Evolutionary conservation across 208 protist species (phyloP), one percentile per base, ranked within the genome.

Genomic region (Phytomonas sp.): DNA sequence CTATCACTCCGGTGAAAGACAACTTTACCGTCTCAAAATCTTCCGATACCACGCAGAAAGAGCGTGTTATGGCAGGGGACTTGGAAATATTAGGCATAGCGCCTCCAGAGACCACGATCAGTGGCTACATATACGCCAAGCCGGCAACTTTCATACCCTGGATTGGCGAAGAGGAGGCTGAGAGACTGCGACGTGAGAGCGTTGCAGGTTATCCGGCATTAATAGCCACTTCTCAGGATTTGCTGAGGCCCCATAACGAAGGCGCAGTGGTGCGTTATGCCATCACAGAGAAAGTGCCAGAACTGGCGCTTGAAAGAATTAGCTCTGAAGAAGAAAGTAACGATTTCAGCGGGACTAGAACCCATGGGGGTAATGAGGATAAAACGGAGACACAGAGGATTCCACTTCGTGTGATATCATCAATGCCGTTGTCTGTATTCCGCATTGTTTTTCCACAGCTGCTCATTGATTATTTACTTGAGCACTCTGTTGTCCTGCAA

Each of bases 401-500:
- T 46, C 40, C 40, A 3, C 40, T 46, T 46, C 40, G 40, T 46
- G 40, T 46, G 40, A 40, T 89, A 31, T 62, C 78, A 23, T 66
- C 78, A 4, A 89, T 95, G 83, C 89, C 89, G 11, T 72, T 95
- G 11, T 88, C 86, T 9, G 78, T 95, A 20, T 92, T 95, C 51
- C 86, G 89, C 26, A 70, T 77, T 0, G 78, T 76, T 1, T 92
- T 87, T 71, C 85, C 89, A 23, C 89, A 95, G 74, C 60, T 88
- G 40, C 80, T 95, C 59, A 70, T 95, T n/a, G 84, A 90, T 67
- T 95, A 84, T 62, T 61, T 95, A 43, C 80, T 95, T 0, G 56
- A 75, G 51, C 76, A 86, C 68, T 74, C 83, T 13, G 43, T 92
- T 7, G 77, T 95, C 4, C 62, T 95, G 33, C 81, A 87, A 17